A percentile compares a stretch with the other conserved stretches of the same genome.
Evolutionary conservation across 2,329 filamentous ascomycete genomes (phyloP).

Genomic region (Graphium sp.): DNA sequence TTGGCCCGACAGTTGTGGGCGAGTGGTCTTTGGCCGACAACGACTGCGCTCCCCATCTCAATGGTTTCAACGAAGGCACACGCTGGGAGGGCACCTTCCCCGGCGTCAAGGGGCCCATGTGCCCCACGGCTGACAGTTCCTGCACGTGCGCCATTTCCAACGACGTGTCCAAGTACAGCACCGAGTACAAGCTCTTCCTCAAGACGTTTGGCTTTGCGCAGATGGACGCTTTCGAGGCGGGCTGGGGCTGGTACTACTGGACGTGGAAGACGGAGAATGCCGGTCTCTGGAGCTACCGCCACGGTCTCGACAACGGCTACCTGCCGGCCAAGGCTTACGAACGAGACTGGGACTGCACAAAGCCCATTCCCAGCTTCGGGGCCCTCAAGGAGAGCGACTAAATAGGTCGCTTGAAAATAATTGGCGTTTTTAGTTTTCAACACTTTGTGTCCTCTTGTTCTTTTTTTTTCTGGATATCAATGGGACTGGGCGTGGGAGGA

Average conservation of each 20-base stretch:
- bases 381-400: constrained; percentile 11
- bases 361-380: constrained; percentile 12
- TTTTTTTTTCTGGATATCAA: no score
- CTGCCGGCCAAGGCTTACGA: constrained; percentile 41
- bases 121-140: constrained; percentile 29
- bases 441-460: no score
- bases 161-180: constrained; percentile 36
- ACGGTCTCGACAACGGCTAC: constrained; percentile 40
- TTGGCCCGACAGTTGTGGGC: constrained; percentile 58
- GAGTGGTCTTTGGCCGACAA: constrained; percentile 69
- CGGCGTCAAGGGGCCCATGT: constrained; percentile 39
- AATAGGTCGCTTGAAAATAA: no score
- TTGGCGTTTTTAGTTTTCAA: no score
- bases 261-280: constrained; percentile 61
- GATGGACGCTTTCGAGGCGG: constrained; percentile 57
- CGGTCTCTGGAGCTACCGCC: constrained; percentile 59
- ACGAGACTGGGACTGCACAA: constrained; percentile 28
- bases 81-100: constrained; percentile 58
- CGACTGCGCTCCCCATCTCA: constrained; percentile 39
- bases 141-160: constrained; percentile 50
- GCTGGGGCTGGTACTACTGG: constrained; percentile 74
- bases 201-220: constrained; percentile 58
- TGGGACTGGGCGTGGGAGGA: no score
- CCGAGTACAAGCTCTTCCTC: constrained; percentile 50
- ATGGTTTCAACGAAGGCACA: constrained; percentile 53